These are phyloP conservation scores for Penicillium odoratum DNA, from an alignment of 495 filamentous ascomycete species.

Conservation along the genomic window DNA sequence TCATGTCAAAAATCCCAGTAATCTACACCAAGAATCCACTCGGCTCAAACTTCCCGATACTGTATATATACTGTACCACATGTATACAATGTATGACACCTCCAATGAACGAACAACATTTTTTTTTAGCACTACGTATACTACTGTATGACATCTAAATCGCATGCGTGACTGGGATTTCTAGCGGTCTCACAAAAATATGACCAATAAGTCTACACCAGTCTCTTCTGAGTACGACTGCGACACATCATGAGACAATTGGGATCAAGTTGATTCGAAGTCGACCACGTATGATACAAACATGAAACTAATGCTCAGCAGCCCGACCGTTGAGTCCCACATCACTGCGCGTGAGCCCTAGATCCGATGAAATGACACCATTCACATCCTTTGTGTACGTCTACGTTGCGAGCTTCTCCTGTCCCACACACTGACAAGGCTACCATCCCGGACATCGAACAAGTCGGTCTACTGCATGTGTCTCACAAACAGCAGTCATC, in stretches of 20 bases:
- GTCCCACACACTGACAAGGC: neutral
- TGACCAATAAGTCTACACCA: conserved; percentile 4
- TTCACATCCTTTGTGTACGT: neutral
- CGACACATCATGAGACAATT: conserved; percentile 3
- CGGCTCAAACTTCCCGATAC: conserved; percentile 3
- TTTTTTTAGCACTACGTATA: neutral
- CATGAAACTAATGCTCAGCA: conserved; percentile 3
- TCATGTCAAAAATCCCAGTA: neutral
- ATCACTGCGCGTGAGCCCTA: neutral
- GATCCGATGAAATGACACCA: conserved; percentile 1
- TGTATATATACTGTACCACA: conserved; percentile 1
- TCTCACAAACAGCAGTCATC: neutral
- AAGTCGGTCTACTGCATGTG: neutral
- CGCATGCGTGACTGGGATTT: neutral
- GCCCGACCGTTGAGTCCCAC: neutral
- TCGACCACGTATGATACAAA: conserved; percentile 6
- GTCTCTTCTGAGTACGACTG: too few species aligned
- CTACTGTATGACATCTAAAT: neutral
- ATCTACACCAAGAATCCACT: conserved; percentile 1
- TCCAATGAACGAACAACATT: conserved; percentile 1
- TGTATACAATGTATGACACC: neutral
- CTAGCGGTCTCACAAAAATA: conserved; percentile 2
- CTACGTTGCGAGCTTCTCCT: neutral
- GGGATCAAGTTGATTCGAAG: neutral
- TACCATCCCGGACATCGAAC: conserved; percentile 1